Conservation (phyloP, 306 rosid genomes). For the Pyrus bretschneideri region DNA sequence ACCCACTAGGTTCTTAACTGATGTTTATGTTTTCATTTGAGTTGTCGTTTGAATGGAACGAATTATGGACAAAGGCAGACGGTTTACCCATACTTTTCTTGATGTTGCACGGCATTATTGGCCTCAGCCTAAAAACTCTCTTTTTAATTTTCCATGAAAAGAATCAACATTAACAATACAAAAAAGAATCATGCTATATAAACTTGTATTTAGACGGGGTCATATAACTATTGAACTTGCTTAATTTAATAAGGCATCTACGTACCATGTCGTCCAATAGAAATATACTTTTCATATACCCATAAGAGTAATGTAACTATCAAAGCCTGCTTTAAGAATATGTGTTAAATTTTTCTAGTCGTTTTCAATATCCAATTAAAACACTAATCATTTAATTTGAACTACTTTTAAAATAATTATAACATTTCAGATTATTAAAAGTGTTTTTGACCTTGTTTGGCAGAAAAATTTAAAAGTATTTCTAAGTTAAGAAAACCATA, state of each 20-base stretch:
- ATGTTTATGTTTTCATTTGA: slow-evolving; percentile 37
- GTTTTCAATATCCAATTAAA: background rate
- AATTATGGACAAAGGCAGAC: slow-evolving; percentile 41
- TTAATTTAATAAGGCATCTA: background rate
- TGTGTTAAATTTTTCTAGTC: background rate
- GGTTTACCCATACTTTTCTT: slow-evolving; percentile 51
- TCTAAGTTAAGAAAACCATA: background rate
- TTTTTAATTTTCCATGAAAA: slow-evolving; percentile 3
- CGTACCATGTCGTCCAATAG: background rate
- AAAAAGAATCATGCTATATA: background rate
- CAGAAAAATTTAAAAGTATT: background rate
- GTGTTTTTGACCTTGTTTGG: background rate
- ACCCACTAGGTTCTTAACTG: slow-evolving; percentile 7
- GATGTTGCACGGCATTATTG: slow-evolving; percentile 58
- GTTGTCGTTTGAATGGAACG: slow-evolving; percentile 52
- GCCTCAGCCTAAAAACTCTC: slow-evolving; percentile 23
- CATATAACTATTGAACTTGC: background rate
- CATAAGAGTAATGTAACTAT: background rate
- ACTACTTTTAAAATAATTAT: too few species aligned
- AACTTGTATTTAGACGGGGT: background rate
- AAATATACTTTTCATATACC: background rate
- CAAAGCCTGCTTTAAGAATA: background rate
- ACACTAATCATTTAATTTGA: background rate
- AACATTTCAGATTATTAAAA: too few species aligned
- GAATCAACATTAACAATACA: background rate